Percentiles rank a stretch among this genome's conserved stretches.
Conservation (phyloP, 2,329 filamentous ascomycete genomes). For the Dothideomycetes sp. region DNA sequence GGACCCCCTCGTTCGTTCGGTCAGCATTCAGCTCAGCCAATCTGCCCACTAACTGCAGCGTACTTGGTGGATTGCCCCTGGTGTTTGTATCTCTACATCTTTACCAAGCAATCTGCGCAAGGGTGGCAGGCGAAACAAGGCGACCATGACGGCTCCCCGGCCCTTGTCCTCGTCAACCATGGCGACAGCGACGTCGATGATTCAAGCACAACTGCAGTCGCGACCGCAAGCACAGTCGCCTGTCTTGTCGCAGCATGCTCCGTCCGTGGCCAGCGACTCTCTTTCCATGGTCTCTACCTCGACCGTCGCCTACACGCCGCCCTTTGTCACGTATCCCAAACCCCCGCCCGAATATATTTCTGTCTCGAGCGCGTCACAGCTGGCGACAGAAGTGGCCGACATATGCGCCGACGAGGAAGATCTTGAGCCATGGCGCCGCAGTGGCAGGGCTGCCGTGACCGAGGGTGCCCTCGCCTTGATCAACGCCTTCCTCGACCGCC, state of each 20-base stretch:
- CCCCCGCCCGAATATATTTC: constrained; percentile 85
- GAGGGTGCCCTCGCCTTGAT: constrained; percentile 64
- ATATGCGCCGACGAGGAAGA: constrained; percentile 18
- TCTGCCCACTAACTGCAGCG: too few species aligned
- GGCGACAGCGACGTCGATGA: too few species aligned
- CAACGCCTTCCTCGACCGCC: constrained; percentile 87
- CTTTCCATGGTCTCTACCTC: constrained; percentile 19
- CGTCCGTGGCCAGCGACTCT: constrained; percentile 20
- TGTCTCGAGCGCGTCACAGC: constrained; percentile 76
- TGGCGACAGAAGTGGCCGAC: constrained; percentile 65
- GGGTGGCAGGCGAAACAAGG: too few species aligned
- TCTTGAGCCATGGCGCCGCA: constrained; percentile 58
- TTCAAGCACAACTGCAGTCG: not conserved
- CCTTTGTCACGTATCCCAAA: constrained; percentile 38
- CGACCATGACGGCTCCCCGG: too few species aligned
- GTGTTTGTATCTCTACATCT: too few species aligned
- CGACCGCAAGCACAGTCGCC: constrained; percentile 14
- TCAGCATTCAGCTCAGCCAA: too few species aligned
- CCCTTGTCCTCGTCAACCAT: too few species aligned
- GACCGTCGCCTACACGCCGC: constrained; percentile 16
- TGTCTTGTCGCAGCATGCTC: constrained; percentile 20
- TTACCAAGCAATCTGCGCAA: too few species aligned
- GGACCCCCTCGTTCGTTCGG: too few species aligned
- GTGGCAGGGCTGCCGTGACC: constrained; percentile 57
- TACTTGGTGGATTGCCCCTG: too few species aligned